Evolutionary conservation across 345 rosid species (phyloP).

Genomic region (Orychophragmus violaceus): DNA sequence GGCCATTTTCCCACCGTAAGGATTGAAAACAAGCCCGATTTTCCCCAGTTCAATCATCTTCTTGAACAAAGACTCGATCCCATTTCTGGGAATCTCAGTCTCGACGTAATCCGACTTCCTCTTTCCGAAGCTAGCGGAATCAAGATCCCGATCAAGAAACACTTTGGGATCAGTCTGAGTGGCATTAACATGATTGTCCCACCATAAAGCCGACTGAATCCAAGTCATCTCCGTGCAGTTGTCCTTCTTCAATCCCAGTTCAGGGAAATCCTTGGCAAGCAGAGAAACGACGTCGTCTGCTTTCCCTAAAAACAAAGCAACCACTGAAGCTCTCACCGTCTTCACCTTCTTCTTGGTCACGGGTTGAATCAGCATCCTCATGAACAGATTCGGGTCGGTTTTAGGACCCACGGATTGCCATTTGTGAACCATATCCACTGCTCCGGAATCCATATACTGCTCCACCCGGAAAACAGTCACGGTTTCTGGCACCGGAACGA

Average conservation of each 20-base stretch:
- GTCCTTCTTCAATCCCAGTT: conserved; percentile 36
- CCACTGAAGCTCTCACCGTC: conserved; percentile 37
- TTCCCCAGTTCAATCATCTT: conserved; percentile 44
- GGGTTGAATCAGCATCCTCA: conserved; percentile 62
- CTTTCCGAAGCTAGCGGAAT: conserved; percentile 34
- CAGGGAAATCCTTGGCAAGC: conserved; percentile 42
- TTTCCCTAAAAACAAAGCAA: conserved; percentile 40
- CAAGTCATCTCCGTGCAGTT: conserved; percentile 51
- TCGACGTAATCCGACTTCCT: conserved; percentile 64
- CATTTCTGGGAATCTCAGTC: conserved; percentile 28
- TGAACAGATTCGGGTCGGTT: conserved; percentile 40
- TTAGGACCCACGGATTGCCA: conserved; percentile 55
- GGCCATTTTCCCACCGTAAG: conserved; percentile 59
- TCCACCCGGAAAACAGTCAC: conserved; percentile 49
- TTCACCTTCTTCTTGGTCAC: conserved; percentile 32
- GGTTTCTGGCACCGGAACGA: conserved; percentile 42
- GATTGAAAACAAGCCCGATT: conserved; percentile 42
- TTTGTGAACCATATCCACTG: conserved; percentile 34
- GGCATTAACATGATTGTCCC: conserved; percentile 32
- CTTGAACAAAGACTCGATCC: conserved; percentile 39
- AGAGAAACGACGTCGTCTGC: conserved; percentile 34
- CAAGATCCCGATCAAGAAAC: conserved; percentile 34
- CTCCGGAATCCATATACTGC: conserved; percentile 30
- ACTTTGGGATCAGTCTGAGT: conserved; percentile 31
- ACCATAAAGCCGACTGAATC: conserved; percentile 53